Evolutionary conservation across 352 stramenopile genomes (phyloP), one percentile per base, ranked within the genome.

Genomic region (Peronospora destructor): DNA sequence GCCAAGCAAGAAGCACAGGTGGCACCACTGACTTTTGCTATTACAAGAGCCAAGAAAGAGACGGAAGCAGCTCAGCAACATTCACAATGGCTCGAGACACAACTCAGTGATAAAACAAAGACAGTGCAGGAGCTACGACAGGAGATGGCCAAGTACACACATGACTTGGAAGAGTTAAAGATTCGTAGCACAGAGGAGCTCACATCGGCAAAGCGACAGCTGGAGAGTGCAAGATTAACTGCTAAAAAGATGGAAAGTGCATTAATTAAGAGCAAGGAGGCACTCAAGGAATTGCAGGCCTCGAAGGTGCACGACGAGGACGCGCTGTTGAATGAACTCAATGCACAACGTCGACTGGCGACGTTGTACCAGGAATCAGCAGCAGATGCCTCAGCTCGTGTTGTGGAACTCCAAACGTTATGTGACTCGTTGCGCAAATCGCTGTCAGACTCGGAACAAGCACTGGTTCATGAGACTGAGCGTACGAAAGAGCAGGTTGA

Each of bases 321-420:
- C 39, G 63, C 69, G 12, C 66, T 88, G 29, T 59, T 85, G 43
- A 82, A 82, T 29, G 77, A 91, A 26, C 49, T 91, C 39, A 76
- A 41, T 33, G 65, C 78, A 10, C 81, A 91, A 45, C 73, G 71
- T 6, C 81, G 81, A 28, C 62, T 91, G 6, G 70, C 76, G 0
- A 71, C 80, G 6, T 48, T 91, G 51, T 91, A 91, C 61, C 79
- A 89, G 52, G 73, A 87, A 23, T 77, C 76, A 5, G 64, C 74
- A 3, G 62, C 57, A 7, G 74, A 86, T 33, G 64, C 81, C n/a
- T 70, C 60, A n/a, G 47, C 61, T 33, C 63, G 70, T 13, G 72
- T 88, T 13, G 62, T 55, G 10, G 73, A 84, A 25, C 53, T 91
- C 2, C 72, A 89, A 45, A 63, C 50, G 25, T 37, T 80, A 17